Evolutionary conservation across 257 asterid species (phyloP).

Genomic region (Hygrophila difformis): DNA sequence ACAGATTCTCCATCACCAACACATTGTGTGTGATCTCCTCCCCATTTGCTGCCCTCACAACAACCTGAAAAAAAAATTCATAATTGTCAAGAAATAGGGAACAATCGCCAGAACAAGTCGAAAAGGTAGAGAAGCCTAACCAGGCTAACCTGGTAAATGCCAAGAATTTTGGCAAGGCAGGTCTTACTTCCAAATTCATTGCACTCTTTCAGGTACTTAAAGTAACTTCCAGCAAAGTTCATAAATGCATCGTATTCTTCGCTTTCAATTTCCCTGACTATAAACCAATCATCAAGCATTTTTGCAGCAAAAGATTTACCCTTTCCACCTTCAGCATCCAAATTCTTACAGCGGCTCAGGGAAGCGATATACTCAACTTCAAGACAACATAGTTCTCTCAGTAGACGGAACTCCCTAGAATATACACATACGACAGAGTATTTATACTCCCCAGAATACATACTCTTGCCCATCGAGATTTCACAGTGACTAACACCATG

Average conservation of each 20-base stretch:
- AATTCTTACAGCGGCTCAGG: conserved; percentile 72
- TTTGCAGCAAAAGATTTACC: conserved; percentile 88
- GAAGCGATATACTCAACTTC: conserved; percentile 81
- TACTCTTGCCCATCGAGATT: conserved; percentile 74
- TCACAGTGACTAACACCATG: conserved; percentile 62
- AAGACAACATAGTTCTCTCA: conserved; percentile 70
- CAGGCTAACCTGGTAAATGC: conserved; percentile 81
- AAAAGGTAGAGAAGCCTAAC: conserved; percentile 15
- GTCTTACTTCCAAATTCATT: conserved; percentile 71
- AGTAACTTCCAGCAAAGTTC: conserved; percentile 70
- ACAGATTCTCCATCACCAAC: conserved; percentile 96
- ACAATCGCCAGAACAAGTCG: background rate
- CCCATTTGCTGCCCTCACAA: conserved; percentile 45
- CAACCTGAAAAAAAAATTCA: conserved; percentile 39
- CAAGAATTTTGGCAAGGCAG: conserved; percentile 91
- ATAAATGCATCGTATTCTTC: conserved; percentile 76
- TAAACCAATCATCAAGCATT: conserved; percentile 82
- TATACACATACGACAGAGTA: conserved; percentile 71
- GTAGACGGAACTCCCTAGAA: conserved; percentile 52
- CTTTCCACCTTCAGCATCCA: conserved; percentile 98
- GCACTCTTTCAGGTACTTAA: conserved; percentile 78
- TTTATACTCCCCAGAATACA: conserved; percentile 56
- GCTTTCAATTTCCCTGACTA: conserved; percentile 75
- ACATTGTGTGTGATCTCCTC: conserved; percentile 80
- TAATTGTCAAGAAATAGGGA: background rate